These are phyloP conservation scores for Fremontodendron californicum DNA, from an alignment of 345 rosid species.

Conservation along the genomic window DNA sequence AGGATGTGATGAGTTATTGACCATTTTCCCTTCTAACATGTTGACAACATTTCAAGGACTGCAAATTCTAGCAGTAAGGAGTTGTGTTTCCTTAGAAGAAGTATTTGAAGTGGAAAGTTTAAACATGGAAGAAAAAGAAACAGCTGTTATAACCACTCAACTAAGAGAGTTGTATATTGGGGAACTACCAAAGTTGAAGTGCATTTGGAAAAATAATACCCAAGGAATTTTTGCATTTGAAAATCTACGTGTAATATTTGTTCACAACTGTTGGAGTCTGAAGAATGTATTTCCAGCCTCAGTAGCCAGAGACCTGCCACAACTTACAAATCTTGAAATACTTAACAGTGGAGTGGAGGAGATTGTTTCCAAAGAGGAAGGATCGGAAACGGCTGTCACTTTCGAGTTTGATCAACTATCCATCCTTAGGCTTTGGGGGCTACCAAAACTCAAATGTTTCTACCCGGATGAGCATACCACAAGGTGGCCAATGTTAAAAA, in stretches of 20 bases:
- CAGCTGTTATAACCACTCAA: neutral
- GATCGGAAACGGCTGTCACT: neutral
- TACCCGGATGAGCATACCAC: neutral
- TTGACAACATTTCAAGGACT: neutral
- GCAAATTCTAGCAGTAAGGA: neutral
- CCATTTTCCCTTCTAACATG: neutral
- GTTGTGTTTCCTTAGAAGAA: neutral
- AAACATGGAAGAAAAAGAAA: neutral
- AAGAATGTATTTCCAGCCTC: neutral
- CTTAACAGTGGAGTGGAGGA: neutral
- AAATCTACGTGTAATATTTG: neutral
- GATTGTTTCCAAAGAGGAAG: neutral
- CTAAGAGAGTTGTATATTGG: neutral
- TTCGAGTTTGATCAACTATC: neutral
- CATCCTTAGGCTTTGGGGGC: rapidly evolving
- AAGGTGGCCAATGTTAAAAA: neutral
- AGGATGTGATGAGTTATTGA: neutral
- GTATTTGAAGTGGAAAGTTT: neutral
- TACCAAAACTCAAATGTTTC: neutral
- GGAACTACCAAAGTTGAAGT: neutral
- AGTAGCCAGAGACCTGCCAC: neutral
- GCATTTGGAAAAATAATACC: neutral
- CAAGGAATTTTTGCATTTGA: neutral
- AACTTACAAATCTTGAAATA: neutral
- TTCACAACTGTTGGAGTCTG: neutral